Percentiles rank a stretch among this genome's conserved stretches.
Evolutionary conservation across 1,284 basidiomycete genomes (phyloP).

Genomic region (Ustilago curta): DNA sequence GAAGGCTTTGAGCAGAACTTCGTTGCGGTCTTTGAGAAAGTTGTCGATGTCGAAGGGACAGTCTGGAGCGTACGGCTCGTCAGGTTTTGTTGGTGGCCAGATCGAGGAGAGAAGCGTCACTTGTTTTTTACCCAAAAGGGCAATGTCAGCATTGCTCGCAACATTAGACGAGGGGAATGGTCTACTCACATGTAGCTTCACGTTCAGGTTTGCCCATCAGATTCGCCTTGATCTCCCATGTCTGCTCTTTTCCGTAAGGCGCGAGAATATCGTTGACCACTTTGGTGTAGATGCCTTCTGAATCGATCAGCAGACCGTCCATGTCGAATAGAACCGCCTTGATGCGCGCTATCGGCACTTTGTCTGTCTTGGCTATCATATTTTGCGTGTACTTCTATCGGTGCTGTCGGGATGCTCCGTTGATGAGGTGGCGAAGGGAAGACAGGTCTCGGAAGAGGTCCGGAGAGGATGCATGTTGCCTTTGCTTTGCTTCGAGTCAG

Average conservation of each 20-base stretch:
- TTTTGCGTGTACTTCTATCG: conserved; percentile 1
- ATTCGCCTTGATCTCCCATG: conserved; percentile 68
- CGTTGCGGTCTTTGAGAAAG: conserved; percentile 64
- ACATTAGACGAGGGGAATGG: too few relatives aligned
- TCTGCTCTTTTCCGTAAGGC: conserved; percentile 68
- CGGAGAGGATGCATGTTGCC: not conserved
- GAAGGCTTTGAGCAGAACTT: conserved; percentile 61
- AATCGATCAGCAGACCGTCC: conserved; percentile 69
- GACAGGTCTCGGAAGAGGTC: conserved; percentile 5
- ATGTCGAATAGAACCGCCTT: conserved; percentile 63
- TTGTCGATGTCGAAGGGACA: conserved; percentile 66
- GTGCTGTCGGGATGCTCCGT: conserved; percentile 7
- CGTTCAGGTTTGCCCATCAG: conserved; percentile 69
- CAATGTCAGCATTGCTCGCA: too few relatives aligned
- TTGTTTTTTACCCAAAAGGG: too few relatives aligned
- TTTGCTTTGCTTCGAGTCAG: conserved; percentile 16
- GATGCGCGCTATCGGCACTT: conserved; percentile 46
- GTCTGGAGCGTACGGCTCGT: conserved; percentile 46
- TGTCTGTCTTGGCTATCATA: conserved; percentile 6
- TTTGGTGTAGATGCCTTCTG: conserved; percentile 67
- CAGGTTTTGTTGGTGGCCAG: conserved; percentile 60
- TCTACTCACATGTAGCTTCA: conserved; percentile 47
- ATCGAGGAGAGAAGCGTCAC: conserved; percentile 58
- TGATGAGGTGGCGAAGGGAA: not conserved
- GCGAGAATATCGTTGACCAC: conserved; percentile 67